phyloP scores from a whole-genome alignment of 2,329 filamentous ascomycete species.

The Dactylellina parvicollis region DNA sequence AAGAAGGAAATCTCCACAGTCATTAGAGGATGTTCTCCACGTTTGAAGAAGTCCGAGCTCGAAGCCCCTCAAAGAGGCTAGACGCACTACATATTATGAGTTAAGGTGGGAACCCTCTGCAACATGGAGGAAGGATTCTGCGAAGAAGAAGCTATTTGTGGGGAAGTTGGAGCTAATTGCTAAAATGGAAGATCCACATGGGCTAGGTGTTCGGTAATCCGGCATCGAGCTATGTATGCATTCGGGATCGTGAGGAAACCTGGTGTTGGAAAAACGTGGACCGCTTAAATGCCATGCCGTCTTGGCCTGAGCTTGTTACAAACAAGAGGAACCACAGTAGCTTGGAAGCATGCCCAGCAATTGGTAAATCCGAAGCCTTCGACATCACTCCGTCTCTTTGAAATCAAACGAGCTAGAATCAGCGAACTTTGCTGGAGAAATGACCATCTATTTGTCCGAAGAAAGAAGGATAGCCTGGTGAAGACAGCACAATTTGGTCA shows the following conservation, averaged over 20 bases:
- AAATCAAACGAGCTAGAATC: too few relatives aligned
- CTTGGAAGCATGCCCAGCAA: neutral
- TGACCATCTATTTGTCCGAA: neutral
- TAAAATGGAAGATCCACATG: constrained; percentile 7
- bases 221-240: neutral
- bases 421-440: neutral
- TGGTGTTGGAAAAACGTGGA: constrained; percentile 19
- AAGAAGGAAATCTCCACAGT: too few relatives aligned
- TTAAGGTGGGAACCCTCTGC: neutral
- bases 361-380: too few relatives aligned
- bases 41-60: constrained; percentile 28
- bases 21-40: constrained; percentile 22
- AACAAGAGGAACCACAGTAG: neutral
- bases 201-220: constrained; percentile 10
- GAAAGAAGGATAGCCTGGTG: neutral
- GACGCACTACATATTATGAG: neutral
- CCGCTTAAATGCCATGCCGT: constrained; percentile 49
- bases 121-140: neutral
- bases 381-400: too few relatives aligned
- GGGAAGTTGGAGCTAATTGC: constrained; percentile 8
- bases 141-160: constrained; percentile 1
- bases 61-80: neutral
- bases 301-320: constrained; percentile 22
- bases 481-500: neutral
- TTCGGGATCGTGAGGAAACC: neutral